A percentile compares a stretch with the other conserved stretches of the same genome.
phyloP scores from a whole-genome alignment of 129 eudicot species.

The Flaveria sonorensis region DNA sequence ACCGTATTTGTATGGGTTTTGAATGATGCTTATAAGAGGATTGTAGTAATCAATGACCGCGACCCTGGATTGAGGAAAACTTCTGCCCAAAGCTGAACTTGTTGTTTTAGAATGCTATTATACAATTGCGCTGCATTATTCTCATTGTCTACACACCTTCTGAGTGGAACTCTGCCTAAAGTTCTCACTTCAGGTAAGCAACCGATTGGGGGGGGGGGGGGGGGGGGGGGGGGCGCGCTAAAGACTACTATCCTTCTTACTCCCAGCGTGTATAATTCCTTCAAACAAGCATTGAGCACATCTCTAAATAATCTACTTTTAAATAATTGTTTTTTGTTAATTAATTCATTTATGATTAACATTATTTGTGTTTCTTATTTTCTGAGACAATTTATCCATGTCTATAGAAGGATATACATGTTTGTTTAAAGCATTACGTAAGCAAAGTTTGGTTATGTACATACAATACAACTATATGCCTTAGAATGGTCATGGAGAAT shows the following conservation, averaged over 20 bases:
- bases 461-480: too few species aligned
- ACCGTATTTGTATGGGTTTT: constrained; percentile 44
- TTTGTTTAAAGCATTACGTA: too few species aligned
- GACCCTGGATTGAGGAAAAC: constrained; percentile 35
- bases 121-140: constrained; percentile 44
- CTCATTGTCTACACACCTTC: constrained; percentile 43
- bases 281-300: background rate
- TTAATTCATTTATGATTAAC: too few species aligned
- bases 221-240: constrained; percentile 59
- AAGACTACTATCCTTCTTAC: constrained; percentile 53
- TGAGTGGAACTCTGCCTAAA: constrained; percentile 44
- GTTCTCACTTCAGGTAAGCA: constrained; percentile 70
- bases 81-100: constrained; percentile 31
- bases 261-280: background rate
- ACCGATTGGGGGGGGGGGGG: too few species aligned
- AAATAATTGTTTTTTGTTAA: too few species aligned
- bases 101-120: constrained; percentile 43
- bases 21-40: constrained; percentile 40
- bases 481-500: too few species aligned
- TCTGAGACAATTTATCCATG: too few species aligned
- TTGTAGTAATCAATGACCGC: constrained; percentile 51
- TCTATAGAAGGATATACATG: too few species aligned
- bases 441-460: too few species aligned
- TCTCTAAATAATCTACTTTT: background rate
- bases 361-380: too few species aligned